These are phyloP conservation scores for Xylaria sp. DNA, from an alignment of 2,329 filamentous ascomycete species.

Conservation along the genomic window DNA sequence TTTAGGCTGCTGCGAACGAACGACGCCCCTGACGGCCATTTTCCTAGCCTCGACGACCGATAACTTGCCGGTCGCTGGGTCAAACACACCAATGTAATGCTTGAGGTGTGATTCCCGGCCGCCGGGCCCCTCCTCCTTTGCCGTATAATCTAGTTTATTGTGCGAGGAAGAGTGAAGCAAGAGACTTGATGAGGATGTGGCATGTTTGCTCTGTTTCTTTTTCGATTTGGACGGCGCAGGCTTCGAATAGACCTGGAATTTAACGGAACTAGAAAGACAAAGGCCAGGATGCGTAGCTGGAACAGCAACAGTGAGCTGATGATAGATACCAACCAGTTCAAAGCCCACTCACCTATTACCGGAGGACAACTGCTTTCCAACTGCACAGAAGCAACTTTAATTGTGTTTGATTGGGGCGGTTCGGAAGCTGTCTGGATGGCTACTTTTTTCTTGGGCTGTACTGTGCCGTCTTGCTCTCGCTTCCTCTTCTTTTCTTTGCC, in stretches of 20 bases:
- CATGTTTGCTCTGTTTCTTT: constrained; percentile 54
- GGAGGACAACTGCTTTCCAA: constrained; percentile 60
- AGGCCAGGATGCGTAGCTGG: constrained; percentile 57
- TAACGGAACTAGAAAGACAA: constrained; percentile 49
- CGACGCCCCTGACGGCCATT: constrained; percentile 68
- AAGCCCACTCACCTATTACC: constrained; percentile 58
- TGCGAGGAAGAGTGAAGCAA: constrained; percentile 68
- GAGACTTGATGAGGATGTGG: constrained; percentile 58
- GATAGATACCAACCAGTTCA: constrained; percentile 32
- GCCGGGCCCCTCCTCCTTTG: constrained; percentile 60
- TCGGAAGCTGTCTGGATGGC: constrained; percentile 52
- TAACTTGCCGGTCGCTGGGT: constrained; percentile 67
- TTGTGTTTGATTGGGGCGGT: constrained; percentile 49
- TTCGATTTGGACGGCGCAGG: constrained; percentile 46
- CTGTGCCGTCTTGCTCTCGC: constrained; percentile 54
- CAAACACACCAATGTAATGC: constrained; percentile 73
- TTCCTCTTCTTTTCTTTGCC: constrained; percentile 63
- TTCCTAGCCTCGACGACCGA: constrained; percentile 72
- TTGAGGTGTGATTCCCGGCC: constrained; percentile 60
- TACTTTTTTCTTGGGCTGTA: constrained; percentile 63
- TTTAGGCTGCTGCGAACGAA: constrained; percentile 64
- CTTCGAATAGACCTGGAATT: constrained; percentile 62
- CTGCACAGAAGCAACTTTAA: constrained; percentile 59
- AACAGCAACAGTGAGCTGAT: constrained; percentile 36
- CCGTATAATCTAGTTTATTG: constrained; percentile 68